Conservation (phyloP, 192 early-diverging fungal genomes). For the Entophlyctis helioformis region DNA sequence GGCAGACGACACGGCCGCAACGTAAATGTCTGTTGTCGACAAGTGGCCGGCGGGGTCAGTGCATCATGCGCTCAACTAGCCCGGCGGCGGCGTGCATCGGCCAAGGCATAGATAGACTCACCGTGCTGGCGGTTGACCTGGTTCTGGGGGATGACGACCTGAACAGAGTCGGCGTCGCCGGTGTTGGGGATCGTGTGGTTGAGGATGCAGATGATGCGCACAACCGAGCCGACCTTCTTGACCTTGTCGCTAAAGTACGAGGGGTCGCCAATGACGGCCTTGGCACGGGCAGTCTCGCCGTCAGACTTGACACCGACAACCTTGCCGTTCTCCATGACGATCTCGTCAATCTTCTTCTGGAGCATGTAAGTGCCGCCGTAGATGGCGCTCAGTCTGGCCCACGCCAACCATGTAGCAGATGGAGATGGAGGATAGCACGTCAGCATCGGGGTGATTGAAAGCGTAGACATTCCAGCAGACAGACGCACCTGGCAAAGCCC, state of each 20-base stretch:
- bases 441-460: neutral
- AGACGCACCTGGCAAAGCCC: conserved; percentile 67
- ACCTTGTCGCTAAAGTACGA: conserved; percentile 79
- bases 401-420: too few species aligned
- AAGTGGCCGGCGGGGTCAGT: neutral
- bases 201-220: conserved; percentile 94
- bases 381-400: conserved; percentile 76
- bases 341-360: conserved; percentile 79
- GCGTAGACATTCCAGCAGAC: neutral
- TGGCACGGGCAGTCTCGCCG: conserved; percentile 68
- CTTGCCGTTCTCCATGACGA: conserved; percentile 72
- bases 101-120: conserved; percentile 9
- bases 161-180: conserved; percentile 71
- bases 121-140: conserved; percentile 82
- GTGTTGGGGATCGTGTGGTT: conserved; percentile 86
- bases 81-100: too few species aligned
- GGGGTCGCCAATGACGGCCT: conserved; percentile 92
- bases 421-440: neutral
- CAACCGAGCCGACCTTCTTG: conserved; percentile 71
- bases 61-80: too few species aligned
- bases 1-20: conserved; percentile 74
- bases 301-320: conserved; percentile 86
- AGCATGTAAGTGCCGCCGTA: conserved; percentile 99
- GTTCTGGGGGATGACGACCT: conserved; percentile 96
- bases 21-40: conserved; percentile 68